Evolutionary conservation across 768 basidiomycete species (phyloP), one percentile per base, ranked within the genome.

Genomic region (Mycena alexandri): DNA sequence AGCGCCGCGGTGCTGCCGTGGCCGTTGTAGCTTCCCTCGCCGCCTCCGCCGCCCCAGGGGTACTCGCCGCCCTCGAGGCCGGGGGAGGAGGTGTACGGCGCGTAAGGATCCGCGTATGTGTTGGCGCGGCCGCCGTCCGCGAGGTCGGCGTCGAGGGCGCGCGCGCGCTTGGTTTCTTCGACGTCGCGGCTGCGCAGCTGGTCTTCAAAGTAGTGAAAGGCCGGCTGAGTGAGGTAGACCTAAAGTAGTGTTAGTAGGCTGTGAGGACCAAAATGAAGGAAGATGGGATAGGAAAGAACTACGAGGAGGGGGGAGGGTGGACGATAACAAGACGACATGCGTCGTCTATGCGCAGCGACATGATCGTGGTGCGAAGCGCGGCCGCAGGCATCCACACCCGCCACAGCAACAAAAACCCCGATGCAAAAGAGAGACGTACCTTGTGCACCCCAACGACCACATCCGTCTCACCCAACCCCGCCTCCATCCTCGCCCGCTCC

Each of bases 141-240:
- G 13, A 87, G 86, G 77, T 92, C 93, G 16, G 88, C 91, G 63
- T 94, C 91, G 5, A 91, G 88, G 53, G 93, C 80, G 25, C 91
- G 86, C 72, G 92, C 93, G 42, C 93, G 86, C 78, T 93, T 93
- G 76, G 90, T 89, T 75, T 98, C 96, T 63, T 98, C 94, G 5
- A 88, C 89, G 58, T 98, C 97, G 17, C 86, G 85, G 0, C 91
- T 84, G 9, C 97, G 90, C 14, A 99, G 83, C 4, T 89, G 87
- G 74, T 99, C 94, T 75, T 99, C 97, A 19, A 99, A 87, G 2
- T 85, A 81, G 68, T 95, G 94, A 87, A 99, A 98, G 0, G 93
- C 93, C 0, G 74, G 69, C 73, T 96, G 95, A 0, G 91, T 93
- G 4, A 99, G 79, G 86, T 94, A 99, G 50, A 96, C 91, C 96